Evolutionary conservation across 257 asterid species (phyloP).

Genomic region (Ligustrum vulgare): DNA sequence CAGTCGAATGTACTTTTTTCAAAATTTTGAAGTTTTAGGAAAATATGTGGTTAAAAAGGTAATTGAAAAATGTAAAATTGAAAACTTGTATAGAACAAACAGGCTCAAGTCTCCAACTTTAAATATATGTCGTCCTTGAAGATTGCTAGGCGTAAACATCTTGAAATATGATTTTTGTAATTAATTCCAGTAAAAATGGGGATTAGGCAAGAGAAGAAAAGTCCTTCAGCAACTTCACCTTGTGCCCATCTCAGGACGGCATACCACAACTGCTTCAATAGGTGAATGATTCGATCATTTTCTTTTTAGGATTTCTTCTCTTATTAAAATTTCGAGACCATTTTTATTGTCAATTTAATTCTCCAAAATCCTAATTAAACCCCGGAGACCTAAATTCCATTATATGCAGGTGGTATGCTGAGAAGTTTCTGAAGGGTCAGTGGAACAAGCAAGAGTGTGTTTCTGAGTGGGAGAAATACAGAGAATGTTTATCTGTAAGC

Average conservation of each 20-base stretch:
- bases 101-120: too few species aligned
- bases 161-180: background rate
- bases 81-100: too few species aligned
- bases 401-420: conserved; percentile 71
- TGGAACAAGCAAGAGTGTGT: conserved; percentile 80
- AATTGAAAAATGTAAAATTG: too few species aligned
- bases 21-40: too few species aligned
- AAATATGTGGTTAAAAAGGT: too few species aligned
- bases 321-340: background rate
- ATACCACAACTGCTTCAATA: conserved; percentile 85
- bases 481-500: conserved; percentile 75
- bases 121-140: too few species aligned
- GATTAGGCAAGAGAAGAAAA: conserved; percentile 49
- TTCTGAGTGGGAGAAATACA: conserved; percentile 81
- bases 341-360: background rate
- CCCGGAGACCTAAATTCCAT: conserved; percentile 1
- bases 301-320: background rate
- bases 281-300: conserved; percentile 35
- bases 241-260: conserved; percentile 74
- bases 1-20: too few species aligned
- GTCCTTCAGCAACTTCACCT: conserved; percentile 64
- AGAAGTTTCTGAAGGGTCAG: conserved; percentile 87
- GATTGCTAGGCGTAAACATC: too few species aligned
- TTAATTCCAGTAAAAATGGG: conserved; percentile 45
- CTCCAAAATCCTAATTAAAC: conserved; percentile 20